Evolutionary conservation across 257 asterid genomes (phyloP).

Genomic region (Lithospermum erythrorhizon): DNA sequence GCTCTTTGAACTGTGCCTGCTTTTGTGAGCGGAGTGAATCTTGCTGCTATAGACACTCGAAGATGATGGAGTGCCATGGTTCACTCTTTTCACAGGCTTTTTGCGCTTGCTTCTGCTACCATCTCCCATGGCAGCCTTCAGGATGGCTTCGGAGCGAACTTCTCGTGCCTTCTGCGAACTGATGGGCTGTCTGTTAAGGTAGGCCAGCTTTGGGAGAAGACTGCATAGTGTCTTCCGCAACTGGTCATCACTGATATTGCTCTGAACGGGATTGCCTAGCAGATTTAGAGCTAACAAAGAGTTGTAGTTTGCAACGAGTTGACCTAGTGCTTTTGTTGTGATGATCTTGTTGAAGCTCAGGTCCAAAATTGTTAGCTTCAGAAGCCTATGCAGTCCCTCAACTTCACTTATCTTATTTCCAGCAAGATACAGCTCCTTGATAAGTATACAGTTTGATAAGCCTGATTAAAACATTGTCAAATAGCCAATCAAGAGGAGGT

Average conservation of each 20-base stretch:
- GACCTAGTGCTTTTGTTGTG: conserved; percentile 71
- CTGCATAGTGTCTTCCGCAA: conserved; percentile 47
- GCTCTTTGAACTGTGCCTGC: conserved; percentile 33
- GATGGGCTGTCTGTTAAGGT: conserved; percentile 54
- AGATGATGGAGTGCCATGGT: conserved; percentile 24
- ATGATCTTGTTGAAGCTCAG: conserved; percentile 75
- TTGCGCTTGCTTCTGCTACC: not conserved
- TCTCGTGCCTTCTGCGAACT: conserved; percentile 58
- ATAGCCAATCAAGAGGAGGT: not conserved
- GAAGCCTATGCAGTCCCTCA: conserved; percentile 76
- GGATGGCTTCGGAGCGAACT: conserved; percentile 31
- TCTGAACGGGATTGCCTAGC: conserved; percentile 67
- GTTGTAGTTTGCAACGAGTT: conserved; percentile 74
- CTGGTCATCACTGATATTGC: conserved; percentile 55
- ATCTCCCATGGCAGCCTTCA: not conserved
- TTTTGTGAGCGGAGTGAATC: conserved; percentile 23
- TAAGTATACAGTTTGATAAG: conserved; percentile 48
- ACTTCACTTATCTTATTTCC: conserved; percentile 77
- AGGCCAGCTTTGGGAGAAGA: conserved; percentile 54
- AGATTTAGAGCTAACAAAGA: conserved; percentile 60
- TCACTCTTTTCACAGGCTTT: not conserved
- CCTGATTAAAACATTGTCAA: conserved; percentile 28
- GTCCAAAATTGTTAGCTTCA: conserved; percentile 62
- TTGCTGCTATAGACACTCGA: conserved; percentile 26
- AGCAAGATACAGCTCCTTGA: conserved; percentile 67